These are phyloP conservation scores for Trametes maxima DNA, from an alignment of 768 basidiomycete species.

Conservation along the genomic window DNA sequence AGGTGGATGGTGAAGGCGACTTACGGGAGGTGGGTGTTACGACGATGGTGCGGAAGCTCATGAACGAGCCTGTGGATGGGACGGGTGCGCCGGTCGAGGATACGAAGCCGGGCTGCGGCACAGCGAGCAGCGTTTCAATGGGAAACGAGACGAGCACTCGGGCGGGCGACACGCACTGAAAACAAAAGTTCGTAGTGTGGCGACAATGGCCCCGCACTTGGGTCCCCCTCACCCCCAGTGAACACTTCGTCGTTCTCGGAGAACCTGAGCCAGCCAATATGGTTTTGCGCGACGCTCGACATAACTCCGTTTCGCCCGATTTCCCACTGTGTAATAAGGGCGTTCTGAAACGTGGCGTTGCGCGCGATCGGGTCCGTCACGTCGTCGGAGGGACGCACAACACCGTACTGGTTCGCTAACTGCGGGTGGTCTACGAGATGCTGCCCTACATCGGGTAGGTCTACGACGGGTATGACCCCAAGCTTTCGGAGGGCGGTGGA, in stretches of 20 bases:
- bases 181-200: slow-evolving; percentile 19
- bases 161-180: background rate
- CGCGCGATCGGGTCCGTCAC: slow-evolving; percentile 16
- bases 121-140: background rate
- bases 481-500: slow-evolving; percentile 20
- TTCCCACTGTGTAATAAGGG: slow-evolving; percentile 18
- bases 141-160: background rate
- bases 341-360: slow-evolving; percentile 15
- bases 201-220: slow-evolving; percentile 19
- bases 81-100: slow-evolving; percentile 1
- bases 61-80: slow-evolving; percentile 26
- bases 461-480: slow-evolving; percentile 25
- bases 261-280: slow-evolving; percentile 17
- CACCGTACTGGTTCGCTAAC: slow-evolving; percentile 21
- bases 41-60: slow-evolving; percentile 18
- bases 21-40: slow-evolving; percentile 29
- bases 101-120: slow-evolving; percentile 1
- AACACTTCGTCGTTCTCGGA: slow-evolving; percentile 4
- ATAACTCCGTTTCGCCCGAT: slow-evolving; percentile 16
- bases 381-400: slow-evolving; percentile 12
- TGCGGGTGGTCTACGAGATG: slow-evolving; percentile 34
- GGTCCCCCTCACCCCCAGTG: slow-evolving; percentile 7
- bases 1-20: background rate
- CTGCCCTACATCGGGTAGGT: slow-evolving; percentile 34
- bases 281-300: slow-evolving; percentile 1